phyloP scores from a whole-genome alignment of 768 basidiomycete genomes.

The Lentinula sp. region DNA sequence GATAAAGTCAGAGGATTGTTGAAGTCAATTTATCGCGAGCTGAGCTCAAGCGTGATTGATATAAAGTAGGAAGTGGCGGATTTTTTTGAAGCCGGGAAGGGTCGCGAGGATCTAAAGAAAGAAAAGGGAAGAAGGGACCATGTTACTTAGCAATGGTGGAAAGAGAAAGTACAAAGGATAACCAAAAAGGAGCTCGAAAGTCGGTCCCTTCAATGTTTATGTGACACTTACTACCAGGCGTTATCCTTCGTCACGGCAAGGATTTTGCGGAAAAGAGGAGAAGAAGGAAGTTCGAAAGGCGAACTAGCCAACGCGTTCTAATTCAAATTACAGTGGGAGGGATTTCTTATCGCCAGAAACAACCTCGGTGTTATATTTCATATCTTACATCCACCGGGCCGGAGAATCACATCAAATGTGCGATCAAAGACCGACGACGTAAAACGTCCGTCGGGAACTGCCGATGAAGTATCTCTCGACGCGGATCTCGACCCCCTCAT shows the following conservation, averaged over 20 bases:
- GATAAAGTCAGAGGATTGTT: conserved; percentile 14
- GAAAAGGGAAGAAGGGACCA: not conserved
- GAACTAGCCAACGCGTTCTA: not conserved
- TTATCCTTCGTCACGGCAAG: conserved; percentile 39
- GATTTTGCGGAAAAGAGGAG: conserved; percentile 25
- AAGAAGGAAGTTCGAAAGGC: conserved; percentile 11
- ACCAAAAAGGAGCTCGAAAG: conserved; percentile 21
- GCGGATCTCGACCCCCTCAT: no score
- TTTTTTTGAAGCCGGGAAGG: conserved; percentile 76
- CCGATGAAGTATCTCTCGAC: not conserved
- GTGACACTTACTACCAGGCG: conserved; percentile 36
- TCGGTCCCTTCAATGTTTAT: conserved; percentile 3
- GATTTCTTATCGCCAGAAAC: not conserved
- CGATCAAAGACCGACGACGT: not conserved
- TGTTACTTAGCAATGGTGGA: not conserved
- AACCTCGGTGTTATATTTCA: not conserved
- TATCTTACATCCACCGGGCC: not conserved
- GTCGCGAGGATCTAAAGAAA: conserved; percentile 73
- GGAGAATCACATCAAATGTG: not conserved
- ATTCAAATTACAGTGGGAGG: not conserved
- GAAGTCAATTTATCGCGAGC: conserved; percentile 43
- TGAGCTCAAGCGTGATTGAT: conserved; percentile 59
- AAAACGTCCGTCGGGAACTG: not conserved
- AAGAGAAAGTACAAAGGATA: not conserved
- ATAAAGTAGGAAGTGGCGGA: conserved; percentile 34